These are phyloP conservation scores for Lachnum nothofagi DNA, from an alignment of 2,329 filamentous ascomycete genomes.

Conservation along the genomic window DNA sequence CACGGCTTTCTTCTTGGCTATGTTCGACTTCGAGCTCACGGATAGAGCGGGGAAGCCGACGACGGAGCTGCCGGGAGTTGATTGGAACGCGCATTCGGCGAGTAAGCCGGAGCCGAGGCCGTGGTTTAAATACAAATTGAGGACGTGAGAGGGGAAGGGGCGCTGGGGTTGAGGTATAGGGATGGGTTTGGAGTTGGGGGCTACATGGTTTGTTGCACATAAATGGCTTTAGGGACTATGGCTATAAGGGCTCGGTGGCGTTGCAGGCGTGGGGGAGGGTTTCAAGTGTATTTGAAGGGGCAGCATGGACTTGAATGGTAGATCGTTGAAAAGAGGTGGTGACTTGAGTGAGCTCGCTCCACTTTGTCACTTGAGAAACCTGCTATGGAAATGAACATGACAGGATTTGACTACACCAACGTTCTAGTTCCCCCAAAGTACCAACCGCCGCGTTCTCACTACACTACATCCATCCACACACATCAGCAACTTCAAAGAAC, in stretches of 20 bases:
- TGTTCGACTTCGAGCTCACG: conserved; percentile 43
- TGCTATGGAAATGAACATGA: too few relatives aligned
- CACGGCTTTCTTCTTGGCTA: conserved; percentile 44
- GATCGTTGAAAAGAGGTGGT: too few relatives aligned
- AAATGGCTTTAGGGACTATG: background rate
- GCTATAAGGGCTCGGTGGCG: background rate
- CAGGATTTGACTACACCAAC: too few relatives aligned
- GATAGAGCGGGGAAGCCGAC: conserved; percentile 37
- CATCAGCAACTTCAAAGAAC: too few relatives aligned
- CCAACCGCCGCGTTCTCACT: too few relatives aligned
- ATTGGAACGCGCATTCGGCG: conserved; percentile 37
- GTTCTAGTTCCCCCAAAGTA: too few relatives aligned
- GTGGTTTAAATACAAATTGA: conserved; percentile 35
- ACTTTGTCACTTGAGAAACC: too few relatives aligned
- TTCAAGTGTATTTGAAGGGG: too few relatives aligned
- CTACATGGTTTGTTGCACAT: background rate
- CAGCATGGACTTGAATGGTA: too few relatives aligned
- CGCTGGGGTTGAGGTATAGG: background rate
- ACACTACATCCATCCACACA: too few relatives aligned
- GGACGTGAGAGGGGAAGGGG: background rate
- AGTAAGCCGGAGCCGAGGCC: conserved; percentile 36
- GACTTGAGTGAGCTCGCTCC: too few relatives aligned
- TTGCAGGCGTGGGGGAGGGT: too few relatives aligned
- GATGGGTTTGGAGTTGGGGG: background rate
- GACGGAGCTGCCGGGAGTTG: conserved; percentile 29